These are phyloP conservation scores for Linanthus parryae DNA, from an alignment of 148 eudicot genomes.

Conservation along the genomic window DNA sequence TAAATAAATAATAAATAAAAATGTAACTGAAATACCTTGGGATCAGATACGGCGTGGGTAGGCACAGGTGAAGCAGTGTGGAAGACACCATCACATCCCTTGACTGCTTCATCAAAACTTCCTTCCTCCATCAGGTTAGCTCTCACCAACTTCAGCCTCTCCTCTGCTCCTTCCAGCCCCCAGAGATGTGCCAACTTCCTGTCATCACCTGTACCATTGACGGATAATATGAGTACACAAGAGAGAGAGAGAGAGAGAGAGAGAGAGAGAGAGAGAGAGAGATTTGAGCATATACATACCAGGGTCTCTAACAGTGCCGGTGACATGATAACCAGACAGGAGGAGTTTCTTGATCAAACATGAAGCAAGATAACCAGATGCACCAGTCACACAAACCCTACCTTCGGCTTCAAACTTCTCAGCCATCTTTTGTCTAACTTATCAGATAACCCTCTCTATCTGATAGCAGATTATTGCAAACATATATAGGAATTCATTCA, in stretches of 20 bases:
- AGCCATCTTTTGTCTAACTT: slow-evolving; percentile 4
- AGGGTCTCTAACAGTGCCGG: slow-evolving; percentile 84
- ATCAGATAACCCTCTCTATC: no score
- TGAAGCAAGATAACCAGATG: slow-evolving; percentile 85
- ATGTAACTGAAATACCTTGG: slow-evolving; percentile 44
- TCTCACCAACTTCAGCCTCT: slow-evolving; percentile 58
- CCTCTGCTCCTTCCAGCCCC: slow-evolving; percentile 84
- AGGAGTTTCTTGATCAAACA: slow-evolving; percentile 85
- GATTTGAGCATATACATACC: slow-evolving; percentile 33
- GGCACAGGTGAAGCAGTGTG: slow-evolving; percentile 91
- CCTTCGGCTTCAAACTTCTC: slow-evolving; percentile 22
- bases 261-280: background rate
- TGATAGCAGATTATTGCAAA: no score
- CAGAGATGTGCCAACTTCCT: slow-evolving; percentile 64
- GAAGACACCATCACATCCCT: slow-evolving; percentile 82
- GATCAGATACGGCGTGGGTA: slow-evolving; percentile 32
- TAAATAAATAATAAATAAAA: no score
- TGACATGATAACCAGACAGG: slow-evolving; percentile 58
- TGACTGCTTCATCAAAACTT: slow-evolving; percentile 74
- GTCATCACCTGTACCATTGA: slow-evolving; percentile 43
- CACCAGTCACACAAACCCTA: slow-evolving; percentile 91
- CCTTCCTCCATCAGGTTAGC: slow-evolving; percentile 77
- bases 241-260: no score
- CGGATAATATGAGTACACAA: background rate
- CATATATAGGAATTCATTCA: no score